Base-by-base conservation (phyloP, 257 asterid genomes). In the Ballota nigra region DNA sequence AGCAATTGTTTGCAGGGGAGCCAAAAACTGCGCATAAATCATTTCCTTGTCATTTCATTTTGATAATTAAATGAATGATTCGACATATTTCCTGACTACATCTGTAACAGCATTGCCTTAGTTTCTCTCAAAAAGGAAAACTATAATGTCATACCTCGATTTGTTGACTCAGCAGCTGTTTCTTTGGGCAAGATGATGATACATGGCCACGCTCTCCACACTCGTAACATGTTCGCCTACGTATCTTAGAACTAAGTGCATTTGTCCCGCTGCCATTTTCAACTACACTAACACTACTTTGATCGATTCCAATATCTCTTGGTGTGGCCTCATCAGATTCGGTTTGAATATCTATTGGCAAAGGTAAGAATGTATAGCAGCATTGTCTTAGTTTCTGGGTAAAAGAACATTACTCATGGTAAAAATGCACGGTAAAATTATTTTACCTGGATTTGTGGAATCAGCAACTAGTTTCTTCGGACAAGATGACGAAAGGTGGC, bases 121-220 rank as follows among this genome's bases (percentile, higher is more conserved):
- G 18, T 52, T 38, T 56, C 6, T 20, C 34, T 31, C 64, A 8
- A 74, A 58, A 74, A 43, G 10, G 22, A 19, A 31, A 61, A 59
- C 57, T 6, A 47, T 19, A 8, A 53, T 10, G n/a, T 41, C 3
- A 20, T 51, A n/a, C 18, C 28, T 52, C 28, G 59, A 52, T 52
- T 52, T 19, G 15, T 52, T 8, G 28, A 7, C 1, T 52, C 28
- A 13, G 53, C 31, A 36, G 61, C 66, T 69, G 74, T 31, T 47
- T 47, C 55, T 47, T 47, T 3, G 73, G 77, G 79, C 98, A 92
- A 60, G 87, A 77, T 2, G 96, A 88, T 3, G 96, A 88, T 63
- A 88, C 84, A 62, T 92, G 98, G n/a, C 95, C 98, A 3, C 82
- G 83, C 66, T 88, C 96, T 49, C 96, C 96, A 66, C 98, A 88